Evolutionary conservation across 495 filamentous ascomycete species (phyloP), one percentile per base, ranked within the genome.

Genomic region (Usnea hakonensis): DNA sequence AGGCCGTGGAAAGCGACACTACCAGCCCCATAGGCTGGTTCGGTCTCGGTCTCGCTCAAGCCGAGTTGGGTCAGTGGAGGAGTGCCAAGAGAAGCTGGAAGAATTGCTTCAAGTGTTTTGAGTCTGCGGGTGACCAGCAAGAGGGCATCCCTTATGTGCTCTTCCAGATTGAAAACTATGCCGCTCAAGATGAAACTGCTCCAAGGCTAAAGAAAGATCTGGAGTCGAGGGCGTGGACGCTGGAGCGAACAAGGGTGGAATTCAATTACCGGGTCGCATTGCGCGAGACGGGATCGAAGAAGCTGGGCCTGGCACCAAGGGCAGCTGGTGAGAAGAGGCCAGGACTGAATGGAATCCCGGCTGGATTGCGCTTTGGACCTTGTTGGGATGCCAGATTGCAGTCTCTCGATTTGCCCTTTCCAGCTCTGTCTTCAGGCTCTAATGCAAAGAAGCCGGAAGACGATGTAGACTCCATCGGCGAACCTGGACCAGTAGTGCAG

Each of bases 41-140:
- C 72, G 72, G 95, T 36, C 90, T 88, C 26, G 87, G 83, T 70
- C 78, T 92, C 57, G 86, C 90, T 3, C 54, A 38, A 37, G 21
- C 32, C 19, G 32, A 35, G 32, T 23, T 50, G 46, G 46, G 6
- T 16, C 23, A 50, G 7, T 50, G 46, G 46, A 50, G 26, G 26
- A 30, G 19, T 30, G 26, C 46, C 26, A 3, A 26, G 5, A 28
- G 46, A 50, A 30, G 46, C 46, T 50, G 46, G 46, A 28, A 50
- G 46, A 0, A 16, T 10, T 50, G 46, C 26, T 30, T 50, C 28
- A 23, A 30, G 13, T 50, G 46, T 50, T 30, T 50, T 14, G 46
- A 23, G 13, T 23, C 46, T 28, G 9, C 30, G 13, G 26, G 14
- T 16, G 46, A 14, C 23, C 46, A 28, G 23, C 17, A 43, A 19